phyloP scores from a whole-genome alignment of 257 asterid species.

The Solanum paucissectum region DNA sequence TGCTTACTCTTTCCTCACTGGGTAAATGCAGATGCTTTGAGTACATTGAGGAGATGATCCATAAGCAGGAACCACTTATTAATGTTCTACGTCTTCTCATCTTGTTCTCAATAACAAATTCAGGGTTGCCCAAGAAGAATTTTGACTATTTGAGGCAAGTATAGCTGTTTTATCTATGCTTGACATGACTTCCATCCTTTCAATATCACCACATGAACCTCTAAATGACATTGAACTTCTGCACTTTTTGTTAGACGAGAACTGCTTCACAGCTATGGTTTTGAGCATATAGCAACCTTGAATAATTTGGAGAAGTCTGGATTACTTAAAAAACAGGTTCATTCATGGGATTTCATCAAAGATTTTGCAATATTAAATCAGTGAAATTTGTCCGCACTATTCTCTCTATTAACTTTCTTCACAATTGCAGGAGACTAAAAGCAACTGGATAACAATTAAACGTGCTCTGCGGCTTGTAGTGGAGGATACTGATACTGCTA shows the following conservation, averaged over 20 bases:
- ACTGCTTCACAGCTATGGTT: constrained; percentile 95
- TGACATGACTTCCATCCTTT: not conserved
- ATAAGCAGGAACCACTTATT: constrained; percentile 82
- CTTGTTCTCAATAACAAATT: constrained; percentile 78
- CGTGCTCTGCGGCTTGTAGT: constrained; percentile 79
- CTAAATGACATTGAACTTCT: not conserved
- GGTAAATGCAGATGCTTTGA: constrained; percentile 68
- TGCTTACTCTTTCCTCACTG: not conserved
- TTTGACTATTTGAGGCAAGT: constrained; percentile 91
- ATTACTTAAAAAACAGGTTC: constrained; percentile 75
- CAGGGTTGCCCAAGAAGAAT: constrained; percentile 76
- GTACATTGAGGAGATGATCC: constrained; percentile 89
- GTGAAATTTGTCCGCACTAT: not conserved
- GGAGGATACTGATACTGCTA: constrained; percentile 81
- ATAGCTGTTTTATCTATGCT: not conserved
- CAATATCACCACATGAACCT: not conserved
- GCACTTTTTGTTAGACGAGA: constrained; percentile 58
- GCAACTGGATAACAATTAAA: constrained; percentile 82
- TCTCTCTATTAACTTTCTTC: not conserved
- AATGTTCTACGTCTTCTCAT: constrained; percentile 72
- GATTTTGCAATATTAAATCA: not conserved
- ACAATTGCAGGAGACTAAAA: constrained; percentile 62
- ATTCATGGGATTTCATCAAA: not conserved
- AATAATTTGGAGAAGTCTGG: constrained; percentile 95
- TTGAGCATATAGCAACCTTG: constrained; percentile 82